Evolutionary conservation across 164 flowering plant species (phyloP), one percentile per base, ranked within the genome.

Genomic region (Umbilicus rupestris): DNA sequence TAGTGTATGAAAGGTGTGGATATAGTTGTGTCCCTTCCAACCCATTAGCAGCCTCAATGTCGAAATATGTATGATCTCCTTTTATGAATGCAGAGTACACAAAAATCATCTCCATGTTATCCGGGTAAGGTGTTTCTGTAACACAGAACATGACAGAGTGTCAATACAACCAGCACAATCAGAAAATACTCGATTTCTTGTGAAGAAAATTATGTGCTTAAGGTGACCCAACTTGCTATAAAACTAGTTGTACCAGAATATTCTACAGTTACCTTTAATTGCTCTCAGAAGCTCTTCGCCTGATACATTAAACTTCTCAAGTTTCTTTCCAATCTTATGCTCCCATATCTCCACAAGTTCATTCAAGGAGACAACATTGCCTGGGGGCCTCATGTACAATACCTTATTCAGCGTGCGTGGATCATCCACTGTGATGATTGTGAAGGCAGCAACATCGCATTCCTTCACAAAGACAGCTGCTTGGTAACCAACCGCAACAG

Each of bases 281-380:
- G 57, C 78, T 77, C 73, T 72, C 26, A 87, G 85, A 75, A 87
- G 79, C 70, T 82, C 79, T 29, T 82, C 86, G 70, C 80, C 94
- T 15, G 94, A 33, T 29, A 85, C 70, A 65, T 81, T 78, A 50
- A 68, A 64, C 78, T 74, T 92, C 65, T 82, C 83, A 22, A 92
- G 87, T 74, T 79, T 83, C 73, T 82, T 85, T 62, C 82, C 80
- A 45, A 87, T 84, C 80, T 92, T 89, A 41, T 62, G 69, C 82
- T 92, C 97, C 97, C 97, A 92, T 70, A 87, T 65, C 41, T 76
- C 79, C 67, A 92, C 87, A 47, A 92, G 80, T 74, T 92, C 94
- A 72, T 87, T 87, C 82, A 87, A 72, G 66, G 92, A 92, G 72
- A 73, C 82, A 39, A 85, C 80, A 77, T 89, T 92, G 65, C 96